phyloP scores from a whole-genome alignment of 1,284 basidiomycete genomes.

The Pyrrhoderma noxium region DNA sequence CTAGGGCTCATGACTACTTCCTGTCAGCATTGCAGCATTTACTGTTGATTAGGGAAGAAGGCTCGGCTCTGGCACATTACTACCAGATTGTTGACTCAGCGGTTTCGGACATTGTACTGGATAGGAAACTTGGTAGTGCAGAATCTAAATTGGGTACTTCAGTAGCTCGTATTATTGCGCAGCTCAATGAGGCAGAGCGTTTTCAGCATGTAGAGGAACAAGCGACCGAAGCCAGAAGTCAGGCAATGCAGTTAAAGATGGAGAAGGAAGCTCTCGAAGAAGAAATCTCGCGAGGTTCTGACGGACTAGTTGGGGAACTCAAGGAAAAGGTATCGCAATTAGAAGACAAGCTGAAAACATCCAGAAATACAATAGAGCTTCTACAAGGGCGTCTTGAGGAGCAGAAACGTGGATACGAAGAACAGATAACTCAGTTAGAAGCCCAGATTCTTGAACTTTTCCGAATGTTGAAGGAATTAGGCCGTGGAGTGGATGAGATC shows the following conservation, averaged over 20 bases:
- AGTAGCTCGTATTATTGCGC: conserved; percentile 83
- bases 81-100: conserved; percentile 94
- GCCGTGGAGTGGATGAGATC: conserved; percentile 68
- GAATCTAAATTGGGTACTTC: conserved; percentile 84
- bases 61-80: conserved; percentile 76
- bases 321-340: conserved; percentile 68
- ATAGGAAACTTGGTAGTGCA: conserved; percentile 82
- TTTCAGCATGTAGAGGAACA: conserved; percentile 78
- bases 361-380: conserved; percentile 71
- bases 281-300: conserved; percentile 73
- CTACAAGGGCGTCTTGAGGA: conserved; percentile 75
- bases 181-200: conserved; percentile 88
- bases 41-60: conserved; percentile 85
- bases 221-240: conserved; percentile 58
- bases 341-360: conserved; percentile 75
- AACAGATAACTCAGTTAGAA: conserved; percentile 83
- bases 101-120: conserved; percentile 88
- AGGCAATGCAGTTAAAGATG: conserved; percentile 55
- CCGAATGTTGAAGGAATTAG: conserved; percentile 83
- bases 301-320: conserved; percentile 79
- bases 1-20: conserved; percentile 81
- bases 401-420: conserved; percentile 80
- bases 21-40: conserved; percentile 90
- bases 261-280: conserved; percentile 75
- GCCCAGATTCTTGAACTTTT: conserved; percentile 92